phyloP scores from a whole-genome alignment of 495 filamentous ascomycete species.

The Tuber calosporum region DNA sequence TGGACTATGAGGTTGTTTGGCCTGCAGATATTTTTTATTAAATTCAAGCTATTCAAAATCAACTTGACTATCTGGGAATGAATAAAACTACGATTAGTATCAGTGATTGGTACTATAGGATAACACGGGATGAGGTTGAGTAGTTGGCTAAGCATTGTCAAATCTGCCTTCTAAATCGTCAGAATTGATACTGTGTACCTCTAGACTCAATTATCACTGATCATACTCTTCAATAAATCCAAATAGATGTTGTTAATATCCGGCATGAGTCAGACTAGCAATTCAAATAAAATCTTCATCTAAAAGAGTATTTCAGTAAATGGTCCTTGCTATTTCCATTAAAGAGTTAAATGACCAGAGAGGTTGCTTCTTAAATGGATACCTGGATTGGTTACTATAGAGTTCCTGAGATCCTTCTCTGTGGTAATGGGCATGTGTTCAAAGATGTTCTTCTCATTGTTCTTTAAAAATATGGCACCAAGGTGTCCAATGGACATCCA shows the following conservation, averaged over 20 bases:
- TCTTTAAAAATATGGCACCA: constrained; percentile 8
- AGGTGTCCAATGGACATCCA: constrained; percentile 16
- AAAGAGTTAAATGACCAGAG: not conserved
- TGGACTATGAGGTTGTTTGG: not conserved
- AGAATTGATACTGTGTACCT: not conserved
- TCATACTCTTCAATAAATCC: not conserved
- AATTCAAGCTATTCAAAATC: not conserved
- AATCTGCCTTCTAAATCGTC: not conserved
- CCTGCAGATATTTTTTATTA: not conserved
- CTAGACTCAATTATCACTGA: not conserved
- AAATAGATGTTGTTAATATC: not conserved
- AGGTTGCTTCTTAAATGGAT: not conserved
- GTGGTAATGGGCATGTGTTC: constrained; percentile 24
- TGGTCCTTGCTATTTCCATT: not conserved
- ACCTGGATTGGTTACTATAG: constrained; percentile 11
- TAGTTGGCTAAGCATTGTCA: not conserved
- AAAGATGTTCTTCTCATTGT: constrained; percentile 20
- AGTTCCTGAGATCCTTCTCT: constrained; percentile 14
- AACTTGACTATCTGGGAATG: not conserved
- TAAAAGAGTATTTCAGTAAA: constrained; percentile 29
- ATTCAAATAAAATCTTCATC: constrained; percentile 25
- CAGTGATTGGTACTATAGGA: not conserved
- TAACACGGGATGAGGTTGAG: not conserved
- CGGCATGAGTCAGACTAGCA: not conserved
- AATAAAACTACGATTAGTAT: not conserved